Evolutionary conservation across 176 grass and related monocot genomes (phyloP).

Genomic region (Echinochloa phyllopogon): DNA sequence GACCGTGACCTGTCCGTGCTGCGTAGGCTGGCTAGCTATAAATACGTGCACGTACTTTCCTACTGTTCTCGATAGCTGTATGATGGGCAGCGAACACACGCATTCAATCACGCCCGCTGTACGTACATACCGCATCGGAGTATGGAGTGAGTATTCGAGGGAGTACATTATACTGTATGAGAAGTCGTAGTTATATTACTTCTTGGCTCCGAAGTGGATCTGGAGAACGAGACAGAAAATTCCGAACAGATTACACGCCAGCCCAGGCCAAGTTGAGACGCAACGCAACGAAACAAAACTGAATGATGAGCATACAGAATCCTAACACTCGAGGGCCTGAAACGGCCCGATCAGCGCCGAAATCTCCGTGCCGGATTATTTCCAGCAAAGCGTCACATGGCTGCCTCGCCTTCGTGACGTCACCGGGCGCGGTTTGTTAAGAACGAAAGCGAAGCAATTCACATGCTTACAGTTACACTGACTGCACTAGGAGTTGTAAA

Average conservation of each 20-base stretch:
- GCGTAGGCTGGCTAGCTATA: background rate
- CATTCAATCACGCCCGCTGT: background rate
- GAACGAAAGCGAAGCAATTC: background rate
- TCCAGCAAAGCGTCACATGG: background rate
- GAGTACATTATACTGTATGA: too few relatives aligned
- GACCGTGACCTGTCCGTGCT: background rate
- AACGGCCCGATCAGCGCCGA: background rate
- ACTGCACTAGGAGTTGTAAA: background rate
- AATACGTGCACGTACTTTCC: slow-evolving; percentile 11
- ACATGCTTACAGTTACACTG: background rate
- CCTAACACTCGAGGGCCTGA: background rate
- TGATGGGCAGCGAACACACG: background rate
- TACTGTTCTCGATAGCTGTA: slow-evolving; percentile 2
- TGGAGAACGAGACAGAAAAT: background rate
- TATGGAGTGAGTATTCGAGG: background rate
- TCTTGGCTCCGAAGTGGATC: background rate
- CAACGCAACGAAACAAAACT: background rate
- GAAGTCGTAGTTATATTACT: too few relatives aligned
- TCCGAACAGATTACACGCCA: background rate
- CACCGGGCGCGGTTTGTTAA: background rate
- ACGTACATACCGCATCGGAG: background rate
- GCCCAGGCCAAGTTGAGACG: background rate
- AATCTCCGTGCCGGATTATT: slow-evolving; percentile 16
- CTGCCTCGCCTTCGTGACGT: background rate
- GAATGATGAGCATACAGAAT: background rate